These are phyloP conservation scores for Amesomyces nigricolor DNA, from an alignment of 2,329 filamentous ascomycete species.

Conservation along the genomic window DNA sequence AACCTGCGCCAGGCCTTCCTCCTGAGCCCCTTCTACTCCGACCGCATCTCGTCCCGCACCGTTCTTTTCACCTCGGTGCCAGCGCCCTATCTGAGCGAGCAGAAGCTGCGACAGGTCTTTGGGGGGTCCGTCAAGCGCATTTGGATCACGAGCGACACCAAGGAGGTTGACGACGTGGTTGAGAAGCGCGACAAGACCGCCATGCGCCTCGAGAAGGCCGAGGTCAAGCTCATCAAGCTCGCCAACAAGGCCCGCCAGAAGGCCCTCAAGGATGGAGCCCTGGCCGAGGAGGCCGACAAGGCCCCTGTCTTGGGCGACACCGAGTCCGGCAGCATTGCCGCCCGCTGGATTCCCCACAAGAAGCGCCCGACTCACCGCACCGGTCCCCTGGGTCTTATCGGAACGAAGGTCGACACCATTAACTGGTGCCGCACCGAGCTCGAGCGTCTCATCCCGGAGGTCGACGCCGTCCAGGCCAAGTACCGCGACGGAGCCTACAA, in stretches of 20 bases:
- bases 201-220: conserved; percentile 76
- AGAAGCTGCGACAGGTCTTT: conserved; percentile 73
- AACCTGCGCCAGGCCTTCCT: conserved; percentile 90
- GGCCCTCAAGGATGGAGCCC: conserved; percentile 55
- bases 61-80: conserved; percentile 87
- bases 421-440: conserved; percentile 80
- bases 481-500: conserved; percentile 61
- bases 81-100: conserved; percentile 67
- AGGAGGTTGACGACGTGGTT: conserved; percentile 73
- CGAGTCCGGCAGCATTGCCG: conserved; percentile 65
- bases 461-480: conserved; percentile 60
- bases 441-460: conserved; percentile 65
- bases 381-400: conserved; percentile 63
- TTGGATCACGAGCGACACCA: conserved; percentile 75
- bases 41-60: conserved; percentile 82
- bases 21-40: conserved; percentile 75
- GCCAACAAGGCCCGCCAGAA: conserved; percentile 70
- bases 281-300: conserved; percentile 35
- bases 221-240: conserved; percentile 75
- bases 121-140: conserved; percentile 74
- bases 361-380: conserved; percentile 71
- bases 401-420: conserved; percentile 91
- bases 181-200: conserved; percentile 75
- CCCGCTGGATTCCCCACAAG: conserved; percentile 67
- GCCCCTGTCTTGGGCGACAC: conserved; percentile 50